Conservation (phyloP, 2,329 filamentous ascomycete genomes). For the Aureobasidium sp. region DNA sequence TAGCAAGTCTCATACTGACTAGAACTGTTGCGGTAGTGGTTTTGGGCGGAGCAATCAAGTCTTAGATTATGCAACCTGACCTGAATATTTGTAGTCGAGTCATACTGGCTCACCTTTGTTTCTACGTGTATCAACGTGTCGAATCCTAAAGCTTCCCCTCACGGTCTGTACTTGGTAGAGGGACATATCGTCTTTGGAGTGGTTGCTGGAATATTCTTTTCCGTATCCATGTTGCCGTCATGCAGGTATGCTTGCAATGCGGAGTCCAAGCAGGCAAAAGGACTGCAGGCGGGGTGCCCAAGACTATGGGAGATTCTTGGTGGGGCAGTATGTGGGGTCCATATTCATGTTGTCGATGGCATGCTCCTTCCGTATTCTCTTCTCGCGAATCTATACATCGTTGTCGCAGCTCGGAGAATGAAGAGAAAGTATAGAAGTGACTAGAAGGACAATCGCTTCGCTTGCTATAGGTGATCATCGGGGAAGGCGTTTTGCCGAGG, state of each 20-base stretch:
- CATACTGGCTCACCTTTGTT: neutral
- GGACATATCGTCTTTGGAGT: neutral
- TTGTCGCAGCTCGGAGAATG: too few relatives aligned
- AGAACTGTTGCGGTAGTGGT: too few relatives aligned
- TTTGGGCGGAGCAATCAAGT: too few relatives aligned
- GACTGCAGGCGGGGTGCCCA: neutral
- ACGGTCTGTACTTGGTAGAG: neutral
- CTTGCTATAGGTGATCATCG: too few relatives aligned
- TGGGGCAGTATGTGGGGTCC: neutral
- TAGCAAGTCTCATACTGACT: neutral
- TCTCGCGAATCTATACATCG: too few relatives aligned
- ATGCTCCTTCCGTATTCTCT: too few relatives aligned
- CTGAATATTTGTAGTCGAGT: neutral
- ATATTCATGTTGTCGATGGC: neutral
- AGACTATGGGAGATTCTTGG: neutral
- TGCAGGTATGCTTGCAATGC: neutral
- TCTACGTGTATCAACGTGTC: neutral
- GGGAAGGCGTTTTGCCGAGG: too few relatives aligned
- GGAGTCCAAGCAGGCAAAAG: slow-evolving; percentile 3
- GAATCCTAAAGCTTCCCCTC: neutral
- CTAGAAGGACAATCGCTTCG: too few relatives aligned
- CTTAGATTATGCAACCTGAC: neutral
- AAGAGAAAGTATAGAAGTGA: too few relatives aligned
- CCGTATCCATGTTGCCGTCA: neutral
- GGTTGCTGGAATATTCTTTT: slow-evolving; percentile 2